Evolutionary conservation across 1,284 basidiomycete genomes (phyloP).

Genomic region (Wallemia mellicola): DNA sequence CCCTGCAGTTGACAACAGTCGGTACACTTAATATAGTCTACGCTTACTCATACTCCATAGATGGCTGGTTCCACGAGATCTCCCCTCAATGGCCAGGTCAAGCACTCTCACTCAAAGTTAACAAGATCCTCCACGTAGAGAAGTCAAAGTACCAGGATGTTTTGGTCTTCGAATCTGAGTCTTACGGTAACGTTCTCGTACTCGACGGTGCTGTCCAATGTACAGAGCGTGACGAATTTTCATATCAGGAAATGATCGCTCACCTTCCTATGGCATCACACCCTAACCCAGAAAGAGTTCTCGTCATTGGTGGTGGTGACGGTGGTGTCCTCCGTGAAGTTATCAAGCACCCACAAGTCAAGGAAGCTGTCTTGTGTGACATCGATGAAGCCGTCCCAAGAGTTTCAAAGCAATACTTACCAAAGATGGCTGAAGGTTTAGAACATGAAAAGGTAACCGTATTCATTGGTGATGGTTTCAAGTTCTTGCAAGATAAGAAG

Average conservation of each 20-base stretch:
- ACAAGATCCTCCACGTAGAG: slow-evolving; percentile 80
- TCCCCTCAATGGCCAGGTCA: slow-evolving; percentile 89
- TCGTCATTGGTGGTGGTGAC: slow-evolving; percentile 90
- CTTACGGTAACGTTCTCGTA: slow-evolving; percentile 82
- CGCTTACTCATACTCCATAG: slow-evolving; percentile 20
- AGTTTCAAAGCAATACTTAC: slow-evolving; percentile 74
- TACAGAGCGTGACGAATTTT: slow-evolving; percentile 94
- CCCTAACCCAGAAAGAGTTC: slow-evolving; percentile 80
- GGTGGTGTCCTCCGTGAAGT: slow-evolving; percentile 92
- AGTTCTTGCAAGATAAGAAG: slow-evolving; percentile 71
- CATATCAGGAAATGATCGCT: slow-evolving; percentile 99
- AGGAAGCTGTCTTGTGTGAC: slow-evolving; percentile 82
- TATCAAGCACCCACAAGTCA: slow-evolving; percentile 71
- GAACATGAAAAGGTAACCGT: slow-evolving; percentile 59
- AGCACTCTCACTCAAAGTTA: slow-evolving; percentile 83
- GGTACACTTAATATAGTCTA: neutral
- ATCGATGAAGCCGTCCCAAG: slow-evolving; percentile 97
- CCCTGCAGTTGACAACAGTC: neutral
- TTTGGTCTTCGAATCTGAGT: slow-evolving; percentile 77
- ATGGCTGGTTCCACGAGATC: slow-evolving; percentile 95
- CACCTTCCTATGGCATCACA: slow-evolving; percentile 84
- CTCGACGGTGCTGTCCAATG: slow-evolving; percentile 90
- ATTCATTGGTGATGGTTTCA: slow-evolving; percentile 84
- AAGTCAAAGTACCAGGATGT: slow-evolving; percentile 84
- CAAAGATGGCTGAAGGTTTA: slow-evolving; percentile 72